These are phyloP conservation scores for Pythium aquatile DNA, from an alignment of 352 stramenopile species.

Conservation along the genomic window DNA sequence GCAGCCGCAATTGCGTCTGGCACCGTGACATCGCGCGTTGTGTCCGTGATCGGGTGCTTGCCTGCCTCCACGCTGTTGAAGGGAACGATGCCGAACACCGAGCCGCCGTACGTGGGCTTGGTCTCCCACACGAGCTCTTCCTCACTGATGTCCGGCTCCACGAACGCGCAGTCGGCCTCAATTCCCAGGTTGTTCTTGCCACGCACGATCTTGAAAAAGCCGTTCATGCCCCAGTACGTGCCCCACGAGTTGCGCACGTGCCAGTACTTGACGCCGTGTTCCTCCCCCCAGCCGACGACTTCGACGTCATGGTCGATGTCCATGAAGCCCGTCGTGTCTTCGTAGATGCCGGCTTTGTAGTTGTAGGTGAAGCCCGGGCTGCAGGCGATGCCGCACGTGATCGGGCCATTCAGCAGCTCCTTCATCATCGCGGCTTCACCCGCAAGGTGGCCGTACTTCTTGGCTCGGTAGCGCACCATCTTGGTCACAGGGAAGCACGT, in stretches of 20 bases:
- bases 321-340: constrained; percentile 65
- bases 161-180: constrained; percentile 83
- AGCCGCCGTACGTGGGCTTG: constrained; percentile 60
- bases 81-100: constrained; percentile 53
- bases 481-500: constrained; percentile 51
- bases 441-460: constrained; percentile 41
- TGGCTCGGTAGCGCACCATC: constrained; percentile 53
- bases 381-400: constrained; percentile 89
- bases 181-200: constrained; percentile 88
- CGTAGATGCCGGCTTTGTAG: constrained; percentile 89
- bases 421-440: constrained; percentile 64
- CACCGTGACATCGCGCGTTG: constrained; percentile 61
- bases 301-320: constrained; percentile 87
- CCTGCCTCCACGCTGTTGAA: constrained; percentile 61
- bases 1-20: constrained; percentile 13
- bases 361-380: constrained; percentile 59
- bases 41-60: constrained; percentile 84
- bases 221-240: constrained; percentile 91
- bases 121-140: constrained; percentile 56
- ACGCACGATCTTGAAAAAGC: constrained; percentile 89
- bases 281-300: constrained; percentile 91
- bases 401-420: constrained; percentile 70
- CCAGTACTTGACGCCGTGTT: constrained; percentile 89
- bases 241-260: constrained; percentile 92
- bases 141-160: constrained; percentile 54